These are phyloP conservation scores for Dendrobium nobile DNA, from an alignment of 106 monocot species.

Conservation along the genomic window DNA sequence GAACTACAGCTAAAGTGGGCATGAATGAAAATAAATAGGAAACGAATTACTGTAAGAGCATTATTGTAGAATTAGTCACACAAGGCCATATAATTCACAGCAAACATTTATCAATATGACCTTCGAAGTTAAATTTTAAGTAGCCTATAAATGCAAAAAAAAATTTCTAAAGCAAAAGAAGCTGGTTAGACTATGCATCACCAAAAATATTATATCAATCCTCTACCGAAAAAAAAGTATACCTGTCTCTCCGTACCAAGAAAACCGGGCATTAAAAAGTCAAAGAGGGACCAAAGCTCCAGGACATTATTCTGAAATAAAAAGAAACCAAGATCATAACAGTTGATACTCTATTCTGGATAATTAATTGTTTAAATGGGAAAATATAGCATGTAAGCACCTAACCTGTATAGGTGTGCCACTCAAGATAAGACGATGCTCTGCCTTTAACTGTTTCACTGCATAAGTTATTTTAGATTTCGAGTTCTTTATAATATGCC, in stretches of 20 bases:
- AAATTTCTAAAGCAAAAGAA: not conserved
- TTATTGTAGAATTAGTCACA: not conserved
- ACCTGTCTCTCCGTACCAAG: conserved; percentile 98
- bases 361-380: not conserved
- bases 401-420: conserved; percentile 95
- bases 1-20: not conserved
- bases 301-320: conserved; percentile 92
- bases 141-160: not conserved
- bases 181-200: not conserved
- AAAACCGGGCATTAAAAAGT: conserved; percentile 98
- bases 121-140: not conserved
- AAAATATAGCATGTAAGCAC: not conserved
- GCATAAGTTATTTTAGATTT: conserved; percentile 89
- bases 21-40: not conserved
- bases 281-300: conserved; percentile 99
- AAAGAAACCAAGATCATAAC: conserved; percentile 1
- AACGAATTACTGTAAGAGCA: not conserved
- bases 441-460: conserved; percentile 84
- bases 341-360: not conserved
- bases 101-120: not conserved
- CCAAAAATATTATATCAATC: not conserved
- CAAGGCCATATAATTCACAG: not conserved
- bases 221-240: not conserved
- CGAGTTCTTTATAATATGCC: conserved; percentile 93
- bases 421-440: conserved; percentile 94